Percentiles rank a stretch among this genome's conserved stretches.
These are phyloP conservation scores for Nymphaea thermarum DNA, from an alignment of 164 flowering plant genomes.

Conservation along the genomic window DNA sequence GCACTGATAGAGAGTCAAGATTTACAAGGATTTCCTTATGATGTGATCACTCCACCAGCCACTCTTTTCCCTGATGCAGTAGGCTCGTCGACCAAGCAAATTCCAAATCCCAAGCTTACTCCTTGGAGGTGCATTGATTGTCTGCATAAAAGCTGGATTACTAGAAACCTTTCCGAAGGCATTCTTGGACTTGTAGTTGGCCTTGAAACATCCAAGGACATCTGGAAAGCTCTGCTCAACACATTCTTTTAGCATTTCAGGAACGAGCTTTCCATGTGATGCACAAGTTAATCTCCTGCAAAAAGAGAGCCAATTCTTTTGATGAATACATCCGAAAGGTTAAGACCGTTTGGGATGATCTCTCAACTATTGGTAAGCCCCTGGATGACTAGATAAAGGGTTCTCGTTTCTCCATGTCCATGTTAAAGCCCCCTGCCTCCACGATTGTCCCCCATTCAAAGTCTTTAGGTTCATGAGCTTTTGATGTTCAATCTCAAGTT, in stretches of 20 bases:
- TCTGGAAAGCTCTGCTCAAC: constrained; percentile 6
- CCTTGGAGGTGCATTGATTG: background rate
- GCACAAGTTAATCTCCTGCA: background rate
- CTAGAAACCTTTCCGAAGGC: constrained; percentile 9
- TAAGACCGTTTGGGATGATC: constrained; percentile 7
- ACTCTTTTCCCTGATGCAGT: background rate
- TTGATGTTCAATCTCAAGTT: too few species aligned
- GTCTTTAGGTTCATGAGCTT: too few species aligned
- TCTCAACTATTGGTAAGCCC: constrained; percentile 6
- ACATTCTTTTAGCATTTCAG: constrained; percentile 10
- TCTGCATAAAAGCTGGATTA: constrained; percentile 9
- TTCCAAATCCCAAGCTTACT: background rate
- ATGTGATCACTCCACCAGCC: background rate
- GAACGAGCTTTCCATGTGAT: constrained; percentile 5
- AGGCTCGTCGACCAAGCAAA: background rate
- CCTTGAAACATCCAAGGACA: background rate
- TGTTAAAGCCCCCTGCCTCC: too few species aligned
- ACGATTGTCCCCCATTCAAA: too few species aligned
- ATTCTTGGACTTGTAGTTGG: constrained; percentile 9
- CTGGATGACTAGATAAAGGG: too few species aligned
- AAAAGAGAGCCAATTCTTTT: constrained; percentile 3
- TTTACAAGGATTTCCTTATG: background rate
- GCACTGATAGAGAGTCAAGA: constrained; percentile 1
- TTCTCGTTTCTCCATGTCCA: too few species aligned
- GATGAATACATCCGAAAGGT: background rate